Conservation (phyloP, 169 alveolate species). For the Prorocentrum cordatum region DNA sequence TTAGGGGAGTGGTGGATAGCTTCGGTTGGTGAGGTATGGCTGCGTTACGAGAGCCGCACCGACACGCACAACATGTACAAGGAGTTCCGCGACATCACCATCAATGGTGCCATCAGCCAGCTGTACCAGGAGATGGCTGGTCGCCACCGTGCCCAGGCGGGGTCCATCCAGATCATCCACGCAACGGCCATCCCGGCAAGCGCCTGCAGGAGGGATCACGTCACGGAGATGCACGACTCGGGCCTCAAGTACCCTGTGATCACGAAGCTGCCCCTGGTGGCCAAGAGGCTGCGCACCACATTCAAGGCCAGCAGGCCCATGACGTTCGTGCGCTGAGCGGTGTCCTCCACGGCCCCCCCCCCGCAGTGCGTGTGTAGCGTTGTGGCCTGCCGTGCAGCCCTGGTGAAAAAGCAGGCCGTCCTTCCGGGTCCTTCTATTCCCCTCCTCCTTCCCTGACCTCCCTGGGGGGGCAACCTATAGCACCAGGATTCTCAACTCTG, state of each 20-base stretch:
- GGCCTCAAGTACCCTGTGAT: constrained; percentile 42
- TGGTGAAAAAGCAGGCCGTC: no score
- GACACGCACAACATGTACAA: constrained; percentile 97
- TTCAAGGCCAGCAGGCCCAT: constrained; percentile 65
- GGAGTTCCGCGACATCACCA: constrained; percentile 94
- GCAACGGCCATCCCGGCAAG: constrained; percentile 17
- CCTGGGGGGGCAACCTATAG: no score
- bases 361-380: no score
- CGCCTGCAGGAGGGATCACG: constrained; percentile 59
- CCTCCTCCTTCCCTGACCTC: no score
- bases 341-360: no score
- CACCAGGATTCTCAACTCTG: no score
- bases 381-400: no score
- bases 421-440: no score
- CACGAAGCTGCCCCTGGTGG: constrained; percentile 26
- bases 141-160: constrained; percentile 62
- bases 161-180: constrained; percentile 69
- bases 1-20: no score
- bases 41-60: constrained; percentile 95
- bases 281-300: constrained; percentile 66
- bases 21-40: no score
- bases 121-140: constrained; percentile 80
- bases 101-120: constrained; percentile 94
- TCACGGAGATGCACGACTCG: no score
- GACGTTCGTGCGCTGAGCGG: no score